phyloP scores from a whole-genome alignment of 768 basidiomycete species.

The Serendipita sp. region DNA sequence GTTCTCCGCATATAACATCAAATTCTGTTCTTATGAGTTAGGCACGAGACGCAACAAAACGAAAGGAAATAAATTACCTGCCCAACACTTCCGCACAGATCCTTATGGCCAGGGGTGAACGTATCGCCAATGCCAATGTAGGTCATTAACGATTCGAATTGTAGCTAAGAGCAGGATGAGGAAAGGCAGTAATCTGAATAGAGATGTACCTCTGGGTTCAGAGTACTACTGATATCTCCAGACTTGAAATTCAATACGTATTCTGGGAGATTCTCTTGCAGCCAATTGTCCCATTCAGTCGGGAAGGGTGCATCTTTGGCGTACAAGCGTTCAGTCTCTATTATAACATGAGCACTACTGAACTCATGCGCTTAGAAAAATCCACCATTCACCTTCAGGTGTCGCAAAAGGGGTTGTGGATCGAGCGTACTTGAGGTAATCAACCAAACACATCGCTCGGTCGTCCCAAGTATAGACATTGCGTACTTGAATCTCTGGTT shows the following conservation, averaged over 20 bases:
- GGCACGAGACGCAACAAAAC: not conserved
- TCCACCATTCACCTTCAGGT: slow-evolving; percentile 22
- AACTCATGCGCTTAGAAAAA: not conserved
- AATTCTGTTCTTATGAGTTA: slow-evolving; percentile 28
- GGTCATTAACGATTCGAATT: slow-evolving; percentile 69
- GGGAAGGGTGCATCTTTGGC: slow-evolving; percentile 70
- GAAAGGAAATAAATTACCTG: slow-evolving; percentile 16
- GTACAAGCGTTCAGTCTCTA: slow-evolving; percentile 36
- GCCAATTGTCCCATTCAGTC: slow-evolving; percentile 43
- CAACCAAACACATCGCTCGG: slow-evolving; percentile 29
- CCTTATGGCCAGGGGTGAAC: slow-evolving; percentile 72
- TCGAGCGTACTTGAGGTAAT: slow-evolving; percentile 35
- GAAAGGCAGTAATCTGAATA: not conserved
- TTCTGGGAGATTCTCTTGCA: slow-evolving; percentile 36
- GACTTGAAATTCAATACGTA: slow-evolving; percentile 33
- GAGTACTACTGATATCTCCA: slow-evolving; percentile 40
- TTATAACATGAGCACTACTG: not conserved
- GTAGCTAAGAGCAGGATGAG: slow-evolving; percentile 24
- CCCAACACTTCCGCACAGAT: slow-evolving; percentile 67
- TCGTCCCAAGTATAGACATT: slow-evolving; percentile 48
- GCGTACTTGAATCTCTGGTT: slow-evolving; percentile 39
- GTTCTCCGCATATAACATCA: slow-evolving; percentile 69
- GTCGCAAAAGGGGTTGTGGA: slow-evolving; percentile 20
- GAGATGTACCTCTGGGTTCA: slow-evolving; percentile 33
- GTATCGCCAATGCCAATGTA: slow-evolving; percentile 72